Evolutionary conservation across 257 asterid genomes (phyloP).

Genomic region (Mitragyna speciosa): DNA sequence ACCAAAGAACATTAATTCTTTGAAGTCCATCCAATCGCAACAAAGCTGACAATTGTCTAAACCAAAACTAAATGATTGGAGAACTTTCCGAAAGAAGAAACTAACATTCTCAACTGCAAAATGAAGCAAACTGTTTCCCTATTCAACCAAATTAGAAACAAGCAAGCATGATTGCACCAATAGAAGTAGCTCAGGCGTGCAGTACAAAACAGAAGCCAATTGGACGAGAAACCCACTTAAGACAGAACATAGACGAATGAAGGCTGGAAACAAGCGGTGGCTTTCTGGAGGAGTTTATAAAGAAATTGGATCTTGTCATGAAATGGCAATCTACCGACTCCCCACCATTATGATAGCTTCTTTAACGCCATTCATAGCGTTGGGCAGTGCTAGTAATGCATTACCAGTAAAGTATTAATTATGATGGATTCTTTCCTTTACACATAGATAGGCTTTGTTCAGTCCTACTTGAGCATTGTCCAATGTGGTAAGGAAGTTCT

Average conservation of each 20-base stretch:
- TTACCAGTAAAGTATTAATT: background rate
- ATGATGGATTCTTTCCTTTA: too few species aligned
- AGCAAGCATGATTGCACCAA: constrained; percentile 5
- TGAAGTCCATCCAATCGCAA: constrained; percentile 8
- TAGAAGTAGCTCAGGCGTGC: constrained; percentile 12
- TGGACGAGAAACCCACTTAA: constrained; percentile 5
- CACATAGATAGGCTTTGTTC: background rate
- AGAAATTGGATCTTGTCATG: constrained; percentile 6
- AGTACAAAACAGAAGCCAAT: constrained; percentile 14
- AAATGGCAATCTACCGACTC: constrained; percentile 12
- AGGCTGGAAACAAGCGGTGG: constrained; percentile 1
- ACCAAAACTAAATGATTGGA: constrained; percentile 20
- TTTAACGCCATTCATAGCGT: background rate
- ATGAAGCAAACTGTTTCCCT: constrained; percentile 19
- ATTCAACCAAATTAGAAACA: constrained; percentile 7
- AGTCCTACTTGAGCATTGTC: constrained; percentile 5
- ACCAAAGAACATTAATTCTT: background rate
- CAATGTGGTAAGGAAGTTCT: constrained; percentile 16
- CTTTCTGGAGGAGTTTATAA: constrained; percentile 14
- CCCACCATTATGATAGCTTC: constrained; percentile 4
- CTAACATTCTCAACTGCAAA: constrained; percentile 22
- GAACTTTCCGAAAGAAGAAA: constrained; percentile 35
- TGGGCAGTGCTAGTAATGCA: constrained; percentile 2
- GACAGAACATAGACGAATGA: constrained; percentile 18
- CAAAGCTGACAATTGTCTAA: background rate